Percentiles rank a stretch among this genome's conserved stretches.
Conservation (phyloP, 345 rosid species). For the Cochlearia excelsa region DNA sequence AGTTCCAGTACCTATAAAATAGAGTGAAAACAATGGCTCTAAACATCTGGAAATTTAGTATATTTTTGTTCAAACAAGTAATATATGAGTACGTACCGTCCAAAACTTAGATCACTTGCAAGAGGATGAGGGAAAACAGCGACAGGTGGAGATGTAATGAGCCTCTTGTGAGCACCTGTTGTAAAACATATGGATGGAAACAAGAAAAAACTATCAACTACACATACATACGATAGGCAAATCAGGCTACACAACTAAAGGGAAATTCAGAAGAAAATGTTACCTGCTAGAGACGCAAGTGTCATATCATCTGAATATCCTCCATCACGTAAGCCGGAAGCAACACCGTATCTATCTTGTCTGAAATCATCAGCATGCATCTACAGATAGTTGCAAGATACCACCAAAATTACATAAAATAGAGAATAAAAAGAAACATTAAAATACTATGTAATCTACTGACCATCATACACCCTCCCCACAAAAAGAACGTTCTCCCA, state of each 20-base stretch:
- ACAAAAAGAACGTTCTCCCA: slow-evolving; percentile 90
- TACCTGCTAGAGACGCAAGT: slow-evolving; percentile 96
- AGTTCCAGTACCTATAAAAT: slow-evolving; percentile 85
- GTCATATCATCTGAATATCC: slow-evolving; percentile 99
- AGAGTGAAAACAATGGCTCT: neutral
- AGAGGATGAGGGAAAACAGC: slow-evolving; percentile 99
- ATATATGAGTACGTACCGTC: slow-evolving; percentile 54
- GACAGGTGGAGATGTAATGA: slow-evolving; percentile 96
- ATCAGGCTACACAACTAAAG: neutral
- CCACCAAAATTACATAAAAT: slow-evolving; percentile 33
- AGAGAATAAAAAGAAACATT: slow-evolving; percentile 24
- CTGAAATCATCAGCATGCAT: slow-evolving; percentile 99
- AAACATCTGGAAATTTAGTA: slow-evolving; percentile 3
- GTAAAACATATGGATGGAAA: slow-evolving; percentile 10
- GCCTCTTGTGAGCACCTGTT: slow-evolving; percentile 89
- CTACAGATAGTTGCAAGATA: slow-evolving; percentile 47
- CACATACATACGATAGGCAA: slow-evolving; percentile 13
- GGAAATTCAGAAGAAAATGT: slow-evolving; percentile 11
- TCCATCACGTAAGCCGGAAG: slow-evolving; percentile 89
- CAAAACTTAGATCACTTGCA: slow-evolving; percentile 87
- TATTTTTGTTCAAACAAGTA: slow-evolving; percentile 14
- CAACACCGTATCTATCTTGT: slow-evolving; percentile 79
- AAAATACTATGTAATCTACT: slow-evolving; percentile 26
- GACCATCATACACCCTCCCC: slow-evolving; percentile 99
- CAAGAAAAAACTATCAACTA: slow-evolving; percentile 17